Conservation (phyloP, 768 basidiomycete genomes). For the Suillus plorans region DNA sequence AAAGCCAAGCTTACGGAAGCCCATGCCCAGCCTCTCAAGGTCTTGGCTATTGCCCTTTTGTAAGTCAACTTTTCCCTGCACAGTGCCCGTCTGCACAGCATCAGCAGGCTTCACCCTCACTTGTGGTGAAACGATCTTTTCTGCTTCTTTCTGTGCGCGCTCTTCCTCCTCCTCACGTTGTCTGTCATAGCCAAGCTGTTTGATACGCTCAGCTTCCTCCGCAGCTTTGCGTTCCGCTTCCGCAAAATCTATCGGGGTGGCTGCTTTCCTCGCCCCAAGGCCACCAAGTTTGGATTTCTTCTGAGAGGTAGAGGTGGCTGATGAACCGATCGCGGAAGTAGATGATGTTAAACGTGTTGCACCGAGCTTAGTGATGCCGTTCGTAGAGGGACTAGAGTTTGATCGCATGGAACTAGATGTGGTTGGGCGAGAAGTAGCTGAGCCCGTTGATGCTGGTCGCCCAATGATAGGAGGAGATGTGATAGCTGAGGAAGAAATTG, state of each 20-base stretch:
- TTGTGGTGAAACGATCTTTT: conserved; percentile 35
- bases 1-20: conserved; percentile 80
- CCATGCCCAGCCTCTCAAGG: conserved; percentile 60
- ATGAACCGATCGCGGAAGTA: conserved; percentile 30
- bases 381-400: conserved; percentile 31
- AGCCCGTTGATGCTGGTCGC: conserved; percentile 41
- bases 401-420: conserved; percentile 65
- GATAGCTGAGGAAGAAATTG: conserved; percentile 49
- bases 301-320: conserved; percentile 33
- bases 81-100: conserved; percentile 22
- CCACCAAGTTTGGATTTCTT: conserved; percentile 74
- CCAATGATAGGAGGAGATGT: conserved; percentile 61
- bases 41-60: conserved; percentile 47
- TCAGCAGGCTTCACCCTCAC: conserved; percentile 31
- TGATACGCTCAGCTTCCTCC: conserved; percentile 91
- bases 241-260: conserved; percentile 83
- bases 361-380: conserved; percentile 38
- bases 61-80: conserved; percentile 29
- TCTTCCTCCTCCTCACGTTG: conserved; percentile 83
- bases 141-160: conserved; percentile 62
- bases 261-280: conserved; percentile 86
- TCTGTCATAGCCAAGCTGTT: conserved; percentile 89
- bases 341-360: conserved; percentile 44
- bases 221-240: conserved; percentile 88
- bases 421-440: conserved; percentile 53